phyloP scores from a whole-genome alignment of 257 asterid genomes.

The Fraxinus quadrangulata region DNA sequence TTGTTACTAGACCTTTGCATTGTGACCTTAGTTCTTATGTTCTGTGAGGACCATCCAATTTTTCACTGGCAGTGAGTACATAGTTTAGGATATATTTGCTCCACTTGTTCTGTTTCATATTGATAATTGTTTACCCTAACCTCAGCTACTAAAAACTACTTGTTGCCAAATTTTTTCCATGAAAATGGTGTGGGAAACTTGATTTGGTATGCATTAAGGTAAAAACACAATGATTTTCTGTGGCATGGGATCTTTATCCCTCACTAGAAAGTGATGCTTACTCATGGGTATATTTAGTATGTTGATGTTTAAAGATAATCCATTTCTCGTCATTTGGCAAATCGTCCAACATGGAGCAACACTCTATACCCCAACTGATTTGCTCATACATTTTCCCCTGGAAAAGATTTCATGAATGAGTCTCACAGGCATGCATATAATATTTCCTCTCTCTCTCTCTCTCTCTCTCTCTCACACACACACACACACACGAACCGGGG shows the following conservation, averaged over 20 bases:
- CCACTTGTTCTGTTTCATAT: not conserved
- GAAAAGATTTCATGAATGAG: not conserved
- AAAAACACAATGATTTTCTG: conserved; percentile 8
- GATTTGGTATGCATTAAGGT: conserved; percentile 15
- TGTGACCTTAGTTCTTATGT: conserved; percentile 14
- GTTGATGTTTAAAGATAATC: not conserved
- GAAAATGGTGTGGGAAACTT: conserved; percentile 9
- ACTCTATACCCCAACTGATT: conserved; percentile 1
- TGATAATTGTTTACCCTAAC: not conserved
- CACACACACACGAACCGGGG: not conserved
- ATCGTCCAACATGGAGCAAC: not conserved
- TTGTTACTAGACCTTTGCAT: conserved; percentile 9
- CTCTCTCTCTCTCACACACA: not conserved
- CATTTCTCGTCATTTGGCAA: not conserved
- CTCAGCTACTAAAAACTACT: conserved; percentile 1
- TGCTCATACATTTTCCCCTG: conserved; percentile 1
- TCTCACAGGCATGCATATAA: not conserved
- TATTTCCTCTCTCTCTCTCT: not conserved
- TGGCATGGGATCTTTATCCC: not conserved
- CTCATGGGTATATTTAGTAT: not conserved
- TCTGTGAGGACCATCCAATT: conserved; percentile 11
- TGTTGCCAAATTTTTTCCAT: conserved; percentile 2
- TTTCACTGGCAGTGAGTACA: conserved; percentile 7
- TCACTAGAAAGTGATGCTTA: not conserved
- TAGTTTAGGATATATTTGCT: conserved; percentile 10